Evolutionary conservation across 139 green algal species (phyloP).

Genomic region (Astrephomene gubernaculifera): DNA sequence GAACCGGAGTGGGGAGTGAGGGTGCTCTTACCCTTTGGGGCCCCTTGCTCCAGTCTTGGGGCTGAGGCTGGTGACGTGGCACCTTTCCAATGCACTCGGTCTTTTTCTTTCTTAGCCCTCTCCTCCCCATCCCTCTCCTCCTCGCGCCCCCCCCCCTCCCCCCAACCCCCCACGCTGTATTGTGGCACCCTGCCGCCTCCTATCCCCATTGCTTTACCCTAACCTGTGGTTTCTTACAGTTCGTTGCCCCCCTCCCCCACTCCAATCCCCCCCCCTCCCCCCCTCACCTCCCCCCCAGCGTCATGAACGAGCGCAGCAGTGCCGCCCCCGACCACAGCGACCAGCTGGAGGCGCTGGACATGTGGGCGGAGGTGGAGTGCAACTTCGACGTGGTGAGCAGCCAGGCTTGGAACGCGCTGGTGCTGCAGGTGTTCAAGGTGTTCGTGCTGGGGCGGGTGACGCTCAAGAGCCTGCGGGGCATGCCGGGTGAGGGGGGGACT

Average conservation of each 20-base stretch:
- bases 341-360: conserved; percentile 58
- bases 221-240: too few species aligned
- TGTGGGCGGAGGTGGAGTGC: conserved; percentile 71
- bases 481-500: conserved; percentile 56
- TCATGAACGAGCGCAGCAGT: conserved; percentile 56
- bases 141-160: neutral
- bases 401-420: conserved; percentile 69
- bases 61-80: too few species aligned
- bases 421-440: conserved; percentile 75
- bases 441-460: conserved; percentile 79
- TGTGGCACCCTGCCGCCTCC: too few species aligned
- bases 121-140: too few species aligned
- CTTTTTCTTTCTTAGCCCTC: too few species aligned
- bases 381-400: conserved; percentile 64
- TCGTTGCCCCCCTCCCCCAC: too few species aligned
- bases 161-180: neutral
- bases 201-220: too few species aligned
- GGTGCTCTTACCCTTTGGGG: too few species aligned
- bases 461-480: conserved; percentile 57
- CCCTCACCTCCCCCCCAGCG: conserved; percentile 6
- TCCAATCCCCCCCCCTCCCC: neutral
- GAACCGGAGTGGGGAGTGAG: too few species aligned
- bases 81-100: too few species aligned
- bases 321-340: conserved; percentile 56
- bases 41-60: too few species aligned